Evolutionary conservation across 805 yeast species (phyloP), one percentile per base, ranked within the genome.

Genomic region (Komagataella ulmi): DNA sequence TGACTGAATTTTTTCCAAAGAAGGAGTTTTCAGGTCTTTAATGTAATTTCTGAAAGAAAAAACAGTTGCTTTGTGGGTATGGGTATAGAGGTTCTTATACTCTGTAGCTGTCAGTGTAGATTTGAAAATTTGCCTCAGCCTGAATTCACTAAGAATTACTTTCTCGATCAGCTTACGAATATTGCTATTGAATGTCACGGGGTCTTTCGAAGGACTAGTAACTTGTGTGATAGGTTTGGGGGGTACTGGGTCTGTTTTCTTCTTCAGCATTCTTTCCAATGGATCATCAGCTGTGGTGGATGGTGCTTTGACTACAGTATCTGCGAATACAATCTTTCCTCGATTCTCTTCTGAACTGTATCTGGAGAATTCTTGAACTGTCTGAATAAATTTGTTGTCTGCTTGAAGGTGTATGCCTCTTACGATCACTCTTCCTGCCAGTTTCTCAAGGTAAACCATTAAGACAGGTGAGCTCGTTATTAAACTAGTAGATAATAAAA

Each of bases 31-130:
- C 50, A 51, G 45, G 40, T 36, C 50, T 24, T 51, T 55, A 7
- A 56, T 49, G 14, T 59, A 62, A 2, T 58, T 52, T 45, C 75
- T 58, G 45, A 69, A 63, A 7, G 72, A 62, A 52, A 71, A 72
- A 52, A 67, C 68, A 3, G 72, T 62, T 0, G 74, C 65, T 49
- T 63, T 61, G 52, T 60, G 65, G 0, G 72, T 62, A 54, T 66
- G 62, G 49, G 64, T 59, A 56, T 65, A 67, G n/a, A 72, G 55
- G n/a, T 58, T 66, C 56, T 54, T 66, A 61, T 57, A 65, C 54
- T 53, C 69, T 55, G 45, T 61, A 24, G 52, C 61, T 55, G 52
- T 59, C 49, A 57, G 49, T n/a, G 47, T 53, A 7, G 55, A 56
- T 58, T 46, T 65, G 24, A 7, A 64, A 58, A 68, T 59, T 7